Percentiles rank a stretch among this genome's conserved stretches.
phyloP scores from a whole-genome alignment of 495 filamentous ascomycete genomes.

The Durotheca rogersii region DNA sequence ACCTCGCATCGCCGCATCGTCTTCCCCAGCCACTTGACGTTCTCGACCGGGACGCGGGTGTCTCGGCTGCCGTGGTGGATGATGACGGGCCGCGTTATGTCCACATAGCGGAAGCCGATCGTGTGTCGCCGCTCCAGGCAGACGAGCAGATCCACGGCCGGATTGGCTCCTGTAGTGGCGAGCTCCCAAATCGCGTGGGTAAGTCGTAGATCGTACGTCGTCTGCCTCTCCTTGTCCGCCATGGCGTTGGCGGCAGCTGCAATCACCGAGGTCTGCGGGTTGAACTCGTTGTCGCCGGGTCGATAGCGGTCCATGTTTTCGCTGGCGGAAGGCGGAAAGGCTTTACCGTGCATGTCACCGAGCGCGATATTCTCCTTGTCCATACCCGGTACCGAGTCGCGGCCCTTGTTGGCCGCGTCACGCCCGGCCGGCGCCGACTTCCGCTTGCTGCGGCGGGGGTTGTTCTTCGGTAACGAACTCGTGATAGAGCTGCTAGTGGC shows the following conservation, averaged over 20 bases:
- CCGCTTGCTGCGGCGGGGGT: conserved; percentile 60
- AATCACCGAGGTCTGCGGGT: conserved; percentile 38
- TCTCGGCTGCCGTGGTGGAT: conserved; percentile 94
- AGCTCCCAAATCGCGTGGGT: conserved; percentile 93
- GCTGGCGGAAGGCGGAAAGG: conserved; percentile 26
- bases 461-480: conserved; percentile 70
- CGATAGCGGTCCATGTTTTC: conserved; percentile 43
- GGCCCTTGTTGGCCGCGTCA: conserved; percentile 36
- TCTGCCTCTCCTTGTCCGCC: conserved; percentile 69
- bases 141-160: conserved; percentile 87
- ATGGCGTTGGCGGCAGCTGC: conserved; percentile 51
- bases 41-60: conserved; percentile 89
- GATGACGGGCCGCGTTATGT: conserved; percentile 84
- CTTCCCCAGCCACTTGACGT: conserved; percentile 90
- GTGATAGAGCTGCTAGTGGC: conserved; percentile 89
- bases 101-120: conserved; percentile 95
- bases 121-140: conserved; percentile 88
- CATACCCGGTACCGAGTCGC: conserved; percentile 32
- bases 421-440: conserved; percentile 48
- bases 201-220: conserved; percentile 78
- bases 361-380: conserved; percentile 48
- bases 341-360: conserved; percentile 20
- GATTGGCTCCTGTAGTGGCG: conserved; percentile 90
- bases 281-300: conserved; percentile 32
- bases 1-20: conserved; percentile 93